Base-by-base conservation (phyloP, 768 basidiomycete species). In the Leucosporidium yakuticum region DNA sequence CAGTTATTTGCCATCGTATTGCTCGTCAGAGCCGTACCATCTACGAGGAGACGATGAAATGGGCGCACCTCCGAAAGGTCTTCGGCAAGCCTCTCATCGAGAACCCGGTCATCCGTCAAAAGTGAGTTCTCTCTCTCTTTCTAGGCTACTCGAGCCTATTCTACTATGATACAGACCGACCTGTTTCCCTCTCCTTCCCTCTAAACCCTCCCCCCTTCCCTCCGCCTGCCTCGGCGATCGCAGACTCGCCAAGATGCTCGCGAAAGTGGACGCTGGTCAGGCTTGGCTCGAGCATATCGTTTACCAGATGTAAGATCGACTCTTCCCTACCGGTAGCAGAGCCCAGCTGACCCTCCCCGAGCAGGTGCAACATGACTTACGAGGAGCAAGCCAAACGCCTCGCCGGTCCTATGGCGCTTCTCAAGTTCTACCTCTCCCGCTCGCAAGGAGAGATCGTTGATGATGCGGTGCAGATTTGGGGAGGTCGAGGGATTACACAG, bases 261-360 rank as follows among this genome's bases (percentile, higher is more conserved):
- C 89, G 36, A 86, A 89, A 48, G 82, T 87, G 36, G 91, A 94
- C 77, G 84, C 86, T 32, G 84, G 84, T 15, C 92, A 93, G 75
- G 83, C 82, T n/a, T 93, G 90, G 90, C 80, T 93, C 23, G 91
- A 94, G 80, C 88, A 84, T 65, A 79, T 94, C 62, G 93, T 91
- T 0, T 88, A 86, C 77, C 91, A 93, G 29, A 69, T 69, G 68
- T 59, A 14, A 6, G 51, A 47, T 36, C 5, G 34, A 36, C 55
- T 36, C 32, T 60, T 27, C 59, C 25, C 36, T 36, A 68, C 23
- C 20, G 5, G 25, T 36, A 21, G 14, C 21, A 8, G 21, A 31
- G 7, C 19, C 17, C 29, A 32, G 55, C 31, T 56, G 17, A 27
- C 47, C 11, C 15, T 53, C 36, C 19, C 1, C n/a, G 23, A 32